These are phyloP conservation scores for Cyclocybe cylindracea DNA, from an alignment of 768 basidiomycete genomes.

Conservation along the genomic window DNA sequence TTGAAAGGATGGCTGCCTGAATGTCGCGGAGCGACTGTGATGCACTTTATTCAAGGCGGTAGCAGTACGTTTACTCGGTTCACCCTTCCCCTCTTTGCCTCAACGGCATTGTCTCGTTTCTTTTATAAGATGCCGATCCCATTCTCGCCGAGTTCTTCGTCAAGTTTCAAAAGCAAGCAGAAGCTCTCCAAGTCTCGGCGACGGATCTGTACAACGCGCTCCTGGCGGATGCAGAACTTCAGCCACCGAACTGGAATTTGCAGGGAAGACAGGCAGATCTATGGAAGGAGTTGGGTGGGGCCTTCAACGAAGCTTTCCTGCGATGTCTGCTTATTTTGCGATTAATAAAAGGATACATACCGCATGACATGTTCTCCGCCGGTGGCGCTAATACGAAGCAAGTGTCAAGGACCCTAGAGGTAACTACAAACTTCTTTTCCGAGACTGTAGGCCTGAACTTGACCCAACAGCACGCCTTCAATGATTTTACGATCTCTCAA, in stretches of 20 bases:
- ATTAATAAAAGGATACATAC: constrained; percentile 34
- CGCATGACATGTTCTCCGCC: constrained; percentile 40
- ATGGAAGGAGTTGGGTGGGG: constrained; percentile 55
- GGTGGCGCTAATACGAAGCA: constrained; percentile 63
- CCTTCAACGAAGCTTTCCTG: not conserved
- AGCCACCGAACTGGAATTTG: constrained; percentile 62
- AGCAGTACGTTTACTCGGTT: constrained; percentile 44
- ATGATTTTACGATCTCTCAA: constrained; percentile 65
- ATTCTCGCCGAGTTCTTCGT: constrained; percentile 67
- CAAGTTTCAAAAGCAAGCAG: constrained; percentile 57
- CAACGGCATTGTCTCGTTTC: not conserved
- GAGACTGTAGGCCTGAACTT: not conserved
- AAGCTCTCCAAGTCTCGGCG: constrained; percentile 46
- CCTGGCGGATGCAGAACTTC: constrained; percentile 57
- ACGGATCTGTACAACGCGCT: constrained; percentile 56
- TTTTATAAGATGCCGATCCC: constrained; percentile 54
- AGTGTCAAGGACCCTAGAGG: constrained; percentile 63
- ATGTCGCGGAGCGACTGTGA: constrained; percentile 55
- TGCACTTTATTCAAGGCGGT: constrained; percentile 59
- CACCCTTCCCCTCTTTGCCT: not conserved
- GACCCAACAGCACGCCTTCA: constrained; percentile 53
- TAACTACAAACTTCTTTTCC: constrained; percentile 18
- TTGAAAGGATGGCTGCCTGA: constrained; percentile 64
- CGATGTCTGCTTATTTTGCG: not conserved
- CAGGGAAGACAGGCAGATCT: constrained; percentile 58